Evolutionary conservation across 768 basidiomycete genomes (phyloP), one percentile per base, ranked within the genome.

Genomic region (Russula sp.): DNA sequence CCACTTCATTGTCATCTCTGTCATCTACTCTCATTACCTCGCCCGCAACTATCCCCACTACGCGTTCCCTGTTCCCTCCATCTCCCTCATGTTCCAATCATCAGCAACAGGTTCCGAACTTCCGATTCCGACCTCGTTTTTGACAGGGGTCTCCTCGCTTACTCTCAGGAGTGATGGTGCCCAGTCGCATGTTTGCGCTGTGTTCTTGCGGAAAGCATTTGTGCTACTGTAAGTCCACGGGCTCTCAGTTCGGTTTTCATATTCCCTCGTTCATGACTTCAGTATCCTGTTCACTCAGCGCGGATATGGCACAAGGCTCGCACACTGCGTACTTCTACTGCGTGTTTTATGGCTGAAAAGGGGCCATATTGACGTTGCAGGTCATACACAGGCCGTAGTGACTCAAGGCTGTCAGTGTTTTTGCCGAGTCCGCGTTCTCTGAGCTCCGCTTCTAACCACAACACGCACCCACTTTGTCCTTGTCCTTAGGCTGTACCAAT

Each of bases 21-120:
- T 44, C 62, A 24, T 40, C 62, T 36, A 48, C 63, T 26, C 6
- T 65, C 7, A 51, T 26, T 22, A 48, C 62, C 4, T 57, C 44
- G 11, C 22, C 65, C 20, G 34, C 66, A 34, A 66, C 32, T 9
- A 9, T 9, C 9, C 32, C 32, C 9, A 32, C 38, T 16, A 24
- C 20, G 5, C 18, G 18, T 30, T 34, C 30, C 28, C 16, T 20
- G 22, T 44, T 8, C 14, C 51, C 28, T 22, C 34, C 69, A 26
- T 59, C 48, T 5, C 4, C 30, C 38, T 59, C 44, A 14, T 52
- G 54, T 32, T 51, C 64, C 18, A 6, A n/a, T n/a, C n/a, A n/a
- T n/a, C n/a, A n/a, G n/a, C n/a, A n/a, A n/a, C n/a, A n/a, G n/a
- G n/a, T n/a, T n/a, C n/a, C n/a, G n/a, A n/a, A n/a, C n/a, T n/a